Evolutionary conservation across 2,329 filamentous ascomycete genomes (phyloP), one percentile per base, ranked within the genome.

Genomic region (Diaporthe sp.): DNA sequence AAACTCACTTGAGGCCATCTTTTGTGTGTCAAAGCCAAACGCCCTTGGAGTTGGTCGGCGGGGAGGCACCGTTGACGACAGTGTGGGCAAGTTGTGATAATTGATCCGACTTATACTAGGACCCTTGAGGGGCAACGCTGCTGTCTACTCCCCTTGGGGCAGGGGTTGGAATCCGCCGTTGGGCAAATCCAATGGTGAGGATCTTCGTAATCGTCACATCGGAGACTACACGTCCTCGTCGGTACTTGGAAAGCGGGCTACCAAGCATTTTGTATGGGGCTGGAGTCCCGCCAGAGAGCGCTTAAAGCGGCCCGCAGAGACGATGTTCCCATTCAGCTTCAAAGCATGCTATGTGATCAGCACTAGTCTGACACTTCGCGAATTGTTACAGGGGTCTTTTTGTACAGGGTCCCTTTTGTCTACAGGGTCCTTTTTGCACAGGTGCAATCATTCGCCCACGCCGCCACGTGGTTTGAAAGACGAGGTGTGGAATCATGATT

Each of bases 1-100:
- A 10, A 8, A 69, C 66, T 69, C 33, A 57, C 33, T 17, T 22
- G 33, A 8, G 57, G 30, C 66, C 66, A 69, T 69, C 13, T 33
- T 55, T 13, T 22, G 3, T 55, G 30, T 13, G 5, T 33, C 13
- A 33, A 17, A 10, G 54, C 17, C 30, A 1, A 22, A 30, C 22
- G 17, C 15, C 15, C 1, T 17, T 3, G 25, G 52, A 9, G 3
- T 13, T 33, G 33, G 13, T 55, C 28, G 12, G 28, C 3, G 7
- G 28, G 15, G 28, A 19, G 4, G 0, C 17, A 9, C 28, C 17
- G 28, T 9, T 17, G 28, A 22, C 15, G 54, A 55, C 28, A 33
- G 28, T 19, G 28, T 5, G 30, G 12, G 15, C 7, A 55, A 28
- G 8, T n/a, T n/a, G n/a, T n/a, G 54, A 33, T 35, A 8, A 10